These are phyloP conservation scores for Neurospora sp. DNA, from an alignment of 495 filamentous ascomycete species.

Conservation along the genomic window DNA sequence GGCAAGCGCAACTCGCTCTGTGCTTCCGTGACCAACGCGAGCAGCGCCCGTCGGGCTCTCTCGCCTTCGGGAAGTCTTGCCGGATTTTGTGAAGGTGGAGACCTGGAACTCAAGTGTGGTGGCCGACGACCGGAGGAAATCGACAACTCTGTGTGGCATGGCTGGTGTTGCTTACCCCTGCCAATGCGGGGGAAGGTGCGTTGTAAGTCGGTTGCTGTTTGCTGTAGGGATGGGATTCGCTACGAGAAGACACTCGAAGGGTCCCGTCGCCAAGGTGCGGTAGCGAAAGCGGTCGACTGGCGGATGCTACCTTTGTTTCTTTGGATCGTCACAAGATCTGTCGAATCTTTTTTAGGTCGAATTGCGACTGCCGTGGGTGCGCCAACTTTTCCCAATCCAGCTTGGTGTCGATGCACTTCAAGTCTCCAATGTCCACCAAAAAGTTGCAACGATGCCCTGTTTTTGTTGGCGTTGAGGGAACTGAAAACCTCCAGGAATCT, in stretches of 20 bases:
- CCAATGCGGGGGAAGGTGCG: conserved; percentile 11
- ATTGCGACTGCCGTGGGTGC: not conserved
- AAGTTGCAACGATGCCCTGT: not conserved
- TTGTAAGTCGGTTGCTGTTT: not conserved
- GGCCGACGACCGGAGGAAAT: conserved; percentile 38
- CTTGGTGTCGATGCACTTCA: not conserved
- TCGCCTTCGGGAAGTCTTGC: conserved; percentile 11
- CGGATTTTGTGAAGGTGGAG: conserved; percentile 18
- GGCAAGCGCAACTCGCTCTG: conserved; percentile 23
- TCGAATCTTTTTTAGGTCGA: not conserved
- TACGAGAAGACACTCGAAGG: not conserved
- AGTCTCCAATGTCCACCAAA: conserved; percentile 5
- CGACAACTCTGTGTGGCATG: conserved; percentile 42
- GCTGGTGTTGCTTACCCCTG: conserved; percentile 16
- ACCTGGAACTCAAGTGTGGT: conserved; percentile 23
- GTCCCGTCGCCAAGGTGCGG: not conserved
- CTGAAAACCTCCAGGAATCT: not conserved
- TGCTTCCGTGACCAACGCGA: conserved; percentile 14
- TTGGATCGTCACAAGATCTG: conserved; percentile 7
- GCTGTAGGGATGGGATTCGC: not conserved
- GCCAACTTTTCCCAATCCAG: not conserved
- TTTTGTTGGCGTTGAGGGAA: not conserved
- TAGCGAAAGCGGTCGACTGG: not conserved
- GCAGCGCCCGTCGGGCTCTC: conserved; percentile 14
- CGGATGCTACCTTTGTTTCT: not conserved